Conservation (phyloP, 176 grass and related monocot species). For the Panicum miliaceum region DNA sequence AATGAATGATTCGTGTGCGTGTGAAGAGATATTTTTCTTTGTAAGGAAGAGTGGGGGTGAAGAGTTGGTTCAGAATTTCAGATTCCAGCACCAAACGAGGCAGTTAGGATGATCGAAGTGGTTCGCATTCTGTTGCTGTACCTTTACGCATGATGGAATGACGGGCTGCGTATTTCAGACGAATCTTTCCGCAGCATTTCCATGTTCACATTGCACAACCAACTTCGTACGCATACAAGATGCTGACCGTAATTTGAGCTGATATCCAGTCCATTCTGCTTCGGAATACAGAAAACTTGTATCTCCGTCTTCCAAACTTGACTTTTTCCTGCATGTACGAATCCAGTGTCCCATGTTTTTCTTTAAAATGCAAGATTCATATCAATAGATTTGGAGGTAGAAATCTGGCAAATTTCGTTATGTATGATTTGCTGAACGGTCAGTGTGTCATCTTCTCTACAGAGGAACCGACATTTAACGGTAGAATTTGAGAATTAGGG, state of each 20-base stretch:
- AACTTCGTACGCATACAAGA: neutral
- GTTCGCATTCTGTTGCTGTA: neutral
- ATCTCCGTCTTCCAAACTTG: neutral
- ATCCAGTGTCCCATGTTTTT: no score
- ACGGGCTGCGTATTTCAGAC: neutral
- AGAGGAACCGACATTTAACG: no score
- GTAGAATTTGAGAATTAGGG: no score
- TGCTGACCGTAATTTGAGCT: neutral
- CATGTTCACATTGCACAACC: neutral
- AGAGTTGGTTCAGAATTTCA: neutral
- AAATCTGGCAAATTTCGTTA: no score
- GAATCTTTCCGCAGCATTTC: neutral
- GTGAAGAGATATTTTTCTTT: neutral
- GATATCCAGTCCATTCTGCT: no score
- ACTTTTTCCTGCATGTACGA: neutral
- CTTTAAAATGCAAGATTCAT: no score
- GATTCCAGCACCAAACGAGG: neutral
- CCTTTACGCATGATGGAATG: neutral
- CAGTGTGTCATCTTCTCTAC: no score
- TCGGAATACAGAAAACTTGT: neutral
- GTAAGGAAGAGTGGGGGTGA: neutral
- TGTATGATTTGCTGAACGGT: no score
- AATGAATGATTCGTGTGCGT: neutral
- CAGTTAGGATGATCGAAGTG: neutral
- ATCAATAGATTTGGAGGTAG: no score